These are phyloP conservation scores for Colletotrichum lupini DNA, from an alignment of 2,329 filamentous ascomycete species.

Conservation along the genomic window DNA sequence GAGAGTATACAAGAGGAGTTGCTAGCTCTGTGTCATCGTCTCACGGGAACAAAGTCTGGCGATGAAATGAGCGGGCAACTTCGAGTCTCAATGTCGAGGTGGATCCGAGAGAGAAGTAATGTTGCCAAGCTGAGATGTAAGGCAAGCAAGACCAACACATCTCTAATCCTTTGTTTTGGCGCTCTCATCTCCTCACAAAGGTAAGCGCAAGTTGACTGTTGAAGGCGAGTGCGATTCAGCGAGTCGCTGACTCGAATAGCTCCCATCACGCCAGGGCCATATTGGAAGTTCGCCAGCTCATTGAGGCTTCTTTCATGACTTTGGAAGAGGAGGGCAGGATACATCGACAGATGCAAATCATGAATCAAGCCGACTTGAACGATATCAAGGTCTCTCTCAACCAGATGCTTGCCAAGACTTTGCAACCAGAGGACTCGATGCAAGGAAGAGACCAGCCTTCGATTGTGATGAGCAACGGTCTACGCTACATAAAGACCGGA, in stretches of 20 bases:
- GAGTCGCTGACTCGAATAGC: not conserved
- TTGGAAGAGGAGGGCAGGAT: not conserved
- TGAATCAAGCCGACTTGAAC: not conserved
- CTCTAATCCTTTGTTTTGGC: not conserved
- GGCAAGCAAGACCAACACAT: not conserved
- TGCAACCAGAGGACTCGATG: not conserved
- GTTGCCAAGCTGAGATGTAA: not conserved
- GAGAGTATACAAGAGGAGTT: not conserved
- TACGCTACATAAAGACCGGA: not conserved
- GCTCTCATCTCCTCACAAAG: slow-evolving; percentile 9
- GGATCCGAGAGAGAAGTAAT: slow-evolving; percentile 6
- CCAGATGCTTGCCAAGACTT: not conserved
- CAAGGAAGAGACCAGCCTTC: not conserved
- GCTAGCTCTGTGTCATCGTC: not conserved
- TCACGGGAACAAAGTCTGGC: not conserved
- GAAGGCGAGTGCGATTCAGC: not conserved
- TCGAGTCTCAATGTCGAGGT: slow-evolving; percentile 6
- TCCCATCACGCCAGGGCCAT: slow-evolving; percentile 4
- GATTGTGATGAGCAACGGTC: too few species aligned
- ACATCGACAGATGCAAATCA: not conserved
- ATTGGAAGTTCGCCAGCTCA: not conserved
- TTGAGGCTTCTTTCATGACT: not conserved
- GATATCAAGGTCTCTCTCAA: not conserved
- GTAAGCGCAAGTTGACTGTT: not conserved
- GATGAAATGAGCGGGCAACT: not conserved